Evolutionary conservation across 768 basidiomycete species (phyloP), one percentile per base, ranked within the genome.

Genomic region (Termitomyces sp.): DNA sequence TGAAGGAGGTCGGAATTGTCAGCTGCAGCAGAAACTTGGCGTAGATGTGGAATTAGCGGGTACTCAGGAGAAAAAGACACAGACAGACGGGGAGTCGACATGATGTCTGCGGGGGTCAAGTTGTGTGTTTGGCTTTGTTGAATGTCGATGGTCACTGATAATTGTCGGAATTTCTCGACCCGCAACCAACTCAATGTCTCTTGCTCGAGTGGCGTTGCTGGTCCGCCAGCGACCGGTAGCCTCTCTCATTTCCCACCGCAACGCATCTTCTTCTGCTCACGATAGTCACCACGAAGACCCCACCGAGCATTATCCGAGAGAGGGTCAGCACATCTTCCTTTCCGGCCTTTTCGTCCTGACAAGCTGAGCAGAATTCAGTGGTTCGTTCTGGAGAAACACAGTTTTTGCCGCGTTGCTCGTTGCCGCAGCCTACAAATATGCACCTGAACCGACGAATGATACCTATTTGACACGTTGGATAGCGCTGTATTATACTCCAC

Each of bases 401-500:
- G 66, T 87, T 43, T 62, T 90, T 29, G 72, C 79, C 29, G 78
- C 83, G 14, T 60, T 86, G 46, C 74, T 79, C 9, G 80, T 74
- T 47, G 83, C 79, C 47, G 82, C 78, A 11, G 81, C 82, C 62
- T 87, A 88, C 77, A 90, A 90, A 72, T 87, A 79, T 68, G 86
- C 88, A 3, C 90, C 91, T 0, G 74, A 79, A 57, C 80, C 84
- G 7, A 75, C 74, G 36, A 82, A 88, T 43, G 84, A 89, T 61
- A 82, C 79, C 54, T 85, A 83, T 66, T 70, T 92, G 68, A 88
- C 88, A 12, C 81, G 82, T 47, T 89, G 84, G 82, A 83, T 92
- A 66, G 77, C 80, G 32, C 69, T 85, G 69, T 87, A 85, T 73
- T 72, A 72, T 43, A 79, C 83, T 1, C 77, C 88, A 5, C 67